Percentiles rank a stretch among this genome's conserved stretches.
Conservation (phyloP, 176 grass and related monocot genomes). For the Carex pumila region DNA sequence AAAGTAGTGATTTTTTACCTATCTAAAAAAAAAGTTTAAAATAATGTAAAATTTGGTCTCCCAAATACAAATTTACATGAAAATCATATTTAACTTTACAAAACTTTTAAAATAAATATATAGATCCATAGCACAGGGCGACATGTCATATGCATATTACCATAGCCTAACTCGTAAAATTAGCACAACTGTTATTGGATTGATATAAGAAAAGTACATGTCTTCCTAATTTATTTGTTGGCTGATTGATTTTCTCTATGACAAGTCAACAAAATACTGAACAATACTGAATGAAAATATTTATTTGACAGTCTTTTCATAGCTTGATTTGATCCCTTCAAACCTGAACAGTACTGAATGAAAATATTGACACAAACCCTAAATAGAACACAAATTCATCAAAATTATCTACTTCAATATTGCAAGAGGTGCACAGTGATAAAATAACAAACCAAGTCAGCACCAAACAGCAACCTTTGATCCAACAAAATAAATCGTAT, state of each 20-base stretch:
- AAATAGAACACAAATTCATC: background rate
- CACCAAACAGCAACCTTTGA: background rate
- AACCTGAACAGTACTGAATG: background rate
- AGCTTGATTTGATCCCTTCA: background rate
- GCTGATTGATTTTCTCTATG: background rate
- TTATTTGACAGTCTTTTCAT: background rate
- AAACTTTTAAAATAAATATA: no score
- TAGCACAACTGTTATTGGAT: background rate
- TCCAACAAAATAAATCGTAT: background rate
- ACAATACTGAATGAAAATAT: no score
- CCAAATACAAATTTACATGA: no score
- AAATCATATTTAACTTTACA: no score
- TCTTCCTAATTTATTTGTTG: background rate
- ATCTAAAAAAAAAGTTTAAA: no score
- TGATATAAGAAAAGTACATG: background rate
- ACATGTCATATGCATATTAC: no score
- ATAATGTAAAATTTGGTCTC: no score
- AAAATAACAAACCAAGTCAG: background rate
- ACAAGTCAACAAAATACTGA: background rate
- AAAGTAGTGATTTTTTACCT: no score
- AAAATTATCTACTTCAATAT: conserved; percentile 8
- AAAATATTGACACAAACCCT: background rate
- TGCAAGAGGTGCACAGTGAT: background rate
- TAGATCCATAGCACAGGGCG: no score
- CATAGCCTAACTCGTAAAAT: background rate